Evolutionary conservation across 2,329 filamentous ascomycete species (phyloP), one percentile per base, ranked within the genome.

Genomic region (Colletotrichum lindemuthianum): DNA sequence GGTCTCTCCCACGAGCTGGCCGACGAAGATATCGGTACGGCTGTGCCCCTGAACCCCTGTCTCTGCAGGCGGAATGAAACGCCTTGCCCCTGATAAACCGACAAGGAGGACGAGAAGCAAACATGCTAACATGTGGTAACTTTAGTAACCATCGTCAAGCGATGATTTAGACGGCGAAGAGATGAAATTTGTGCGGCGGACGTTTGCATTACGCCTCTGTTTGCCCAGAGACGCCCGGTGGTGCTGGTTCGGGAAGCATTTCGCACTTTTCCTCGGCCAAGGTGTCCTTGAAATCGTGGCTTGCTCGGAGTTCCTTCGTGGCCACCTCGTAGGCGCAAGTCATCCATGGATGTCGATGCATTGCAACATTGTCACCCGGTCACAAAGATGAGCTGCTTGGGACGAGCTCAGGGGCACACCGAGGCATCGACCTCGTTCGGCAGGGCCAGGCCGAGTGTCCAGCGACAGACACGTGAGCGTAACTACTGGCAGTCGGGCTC

Each of bases 1-100:
- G 96, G 96, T 53, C 85, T 99, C 69, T 83, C 87, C 57, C 96
- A 99, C 77, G 93, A 97, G 82, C 84, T 99, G 73, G 92, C 89
- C 63, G 96, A 99, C 77, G 96, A 99, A 81, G 96, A 99, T 81
- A 97, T 99, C 79, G 92, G 92, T 95, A 85, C 82, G 90, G 84
- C 40, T 37, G 13, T 34, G 33, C 32, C 55, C 43, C 51, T 15
- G 11, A 15, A 3, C 6, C 32, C 49, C 32, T 54, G 41, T 15
- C 43, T 43, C 16, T 24, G 12, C n/a, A 40, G 32, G 45, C 48
- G 32, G n/a, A 44, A 10, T 7, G 6, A 54, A 54, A 24, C 15
- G 11, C 45, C n/a, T 16, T 24, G 37, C 16, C 24, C 37, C 12
- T 43, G 45, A 40, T 48, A 32, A 32, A 50, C 24, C 36, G 45